phyloP scores from a whole-genome alignment of 495 filamentous ascomycete genomes.

The Neurospora intermedia region DNA sequence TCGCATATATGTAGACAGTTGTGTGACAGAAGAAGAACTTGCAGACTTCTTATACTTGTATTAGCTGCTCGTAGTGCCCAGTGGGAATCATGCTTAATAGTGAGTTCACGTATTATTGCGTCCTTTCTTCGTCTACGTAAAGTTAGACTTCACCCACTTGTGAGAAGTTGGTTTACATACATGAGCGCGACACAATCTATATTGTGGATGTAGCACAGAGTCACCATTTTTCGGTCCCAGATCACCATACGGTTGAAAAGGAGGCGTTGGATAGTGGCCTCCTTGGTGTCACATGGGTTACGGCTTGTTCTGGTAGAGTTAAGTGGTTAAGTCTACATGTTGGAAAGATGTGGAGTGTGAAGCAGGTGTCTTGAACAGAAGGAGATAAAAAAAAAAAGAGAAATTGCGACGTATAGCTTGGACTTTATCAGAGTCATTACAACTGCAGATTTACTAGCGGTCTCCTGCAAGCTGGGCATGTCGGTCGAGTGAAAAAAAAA shows the following conservation, averaged over 20 bases:
- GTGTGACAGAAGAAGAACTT: too few species aligned
- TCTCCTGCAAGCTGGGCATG: neutral
- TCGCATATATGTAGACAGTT: too few species aligned
- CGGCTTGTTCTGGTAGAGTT: neutral
- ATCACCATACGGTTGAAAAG: neutral
- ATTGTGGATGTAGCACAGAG: neutral
- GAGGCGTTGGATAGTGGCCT: neutral
- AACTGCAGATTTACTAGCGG: neutral
- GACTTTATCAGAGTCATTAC: too few species aligned
- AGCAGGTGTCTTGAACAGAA: neutral
- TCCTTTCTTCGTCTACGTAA: neutral
- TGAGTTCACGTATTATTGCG: too few species aligned
- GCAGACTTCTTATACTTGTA: too few species aligned
- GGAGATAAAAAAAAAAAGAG: neutral
- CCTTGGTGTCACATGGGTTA: neutral
- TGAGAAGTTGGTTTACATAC: too few species aligned
- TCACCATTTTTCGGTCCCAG: neutral
- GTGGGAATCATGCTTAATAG: too few species aligned
- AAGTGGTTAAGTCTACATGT: neutral
- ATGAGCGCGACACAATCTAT: neutral
- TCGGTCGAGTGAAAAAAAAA: neutral
- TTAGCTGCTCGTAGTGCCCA: too few species aligned
- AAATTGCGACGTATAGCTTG: neutral
- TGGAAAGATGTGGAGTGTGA: neutral
- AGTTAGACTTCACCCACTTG: neutral